Base-by-base conservation (phyloP, 2,329 filamentous ascomycete species). In the Helotiales sp. region DNA sequence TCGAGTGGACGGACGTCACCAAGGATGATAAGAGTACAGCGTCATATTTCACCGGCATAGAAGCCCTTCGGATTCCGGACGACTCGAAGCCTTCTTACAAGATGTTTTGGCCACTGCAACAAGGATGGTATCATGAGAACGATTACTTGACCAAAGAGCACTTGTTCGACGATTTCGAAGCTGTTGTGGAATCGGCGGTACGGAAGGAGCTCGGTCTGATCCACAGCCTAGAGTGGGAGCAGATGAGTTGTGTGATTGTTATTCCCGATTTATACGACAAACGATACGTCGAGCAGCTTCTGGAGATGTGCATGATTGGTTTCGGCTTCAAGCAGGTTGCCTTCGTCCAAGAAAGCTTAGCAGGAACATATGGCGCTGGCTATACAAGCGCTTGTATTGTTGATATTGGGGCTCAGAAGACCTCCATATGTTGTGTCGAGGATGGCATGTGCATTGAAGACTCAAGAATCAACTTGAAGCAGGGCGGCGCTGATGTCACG, bases 261-360 rank as follows among this genome's bases (percentile, higher is more conserved):
- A 96, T 99, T 55, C 96, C 96, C 0, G 96, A 99, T 78, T 84
- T 99, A 10, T 99, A 98, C 80, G 96, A 99, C 81, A 96, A 97
- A 78, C 88, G 88, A 60, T 97, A 97, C 71, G 93, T 98, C 20
- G 93, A 93, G 59, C 89, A 91, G 76, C 83, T 96, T 10, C 83
- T 99, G 49, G 90, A 94, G 64, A 92, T 96, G 67, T 88, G 95
- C 73, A 91, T 98, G 82, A 90, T 87, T 57, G 94, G 95, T 81
- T 96, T 97, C 76, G 91, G 93, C 65, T 97, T 99, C 77, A 91
- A 88, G 70, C 89, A 91, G 64, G 89, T 97, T 58, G 96, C 92
- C 78, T 96, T 99, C 77, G 93, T 98, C 67, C 96, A 99, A 78
- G 96, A 99, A 80, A 97, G 93, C 75, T 87, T 98, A 76, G 94